These are phyloP conservation scores for Phaffomyces thermotolerans DNA, from an alignment of 805 yeast species.

Conservation along the genomic window DNA sequence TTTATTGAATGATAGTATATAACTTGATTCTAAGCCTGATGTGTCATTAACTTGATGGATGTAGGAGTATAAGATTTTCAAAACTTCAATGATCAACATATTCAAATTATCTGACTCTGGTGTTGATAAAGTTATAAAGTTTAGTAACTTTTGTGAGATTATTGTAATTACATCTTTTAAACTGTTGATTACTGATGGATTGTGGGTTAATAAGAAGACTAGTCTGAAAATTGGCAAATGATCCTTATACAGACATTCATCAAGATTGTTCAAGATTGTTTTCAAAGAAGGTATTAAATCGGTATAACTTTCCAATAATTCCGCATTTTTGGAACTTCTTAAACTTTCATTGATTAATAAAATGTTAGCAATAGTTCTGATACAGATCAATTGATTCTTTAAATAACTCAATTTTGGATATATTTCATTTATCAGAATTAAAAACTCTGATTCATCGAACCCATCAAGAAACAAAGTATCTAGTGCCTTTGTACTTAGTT, in stretches of 20 bases:
- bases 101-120: slow-evolving; percentile 16
- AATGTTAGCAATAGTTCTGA: slow-evolving; percentile 18
- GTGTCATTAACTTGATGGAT: slow-evolving; percentile 21
- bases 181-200: slow-evolving; percentile 6
- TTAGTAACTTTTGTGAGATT: slow-evolving; percentile 19
- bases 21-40: slow-evolving; percentile 21
- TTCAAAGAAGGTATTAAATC: slow-evolving; percentile 11
- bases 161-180: slow-evolving; percentile 13
- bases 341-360: slow-evolving; percentile 14
- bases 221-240: slow-evolving; percentile 23
- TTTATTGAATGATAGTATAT: slow-evolving; percentile 23
- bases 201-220: slow-evolving; percentile 18
- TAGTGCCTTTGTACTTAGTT: slow-evolving; percentile 13
- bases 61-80: slow-evolving; percentile 21
- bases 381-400: slow-evolving; percentile 15
- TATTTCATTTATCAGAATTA: slow-evolving; percentile 7
- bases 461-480: slow-evolving; percentile 10
- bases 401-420: slow-evolving; percentile 5
- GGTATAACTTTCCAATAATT: background rate
- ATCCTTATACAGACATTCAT: slow-evolving; percentile 21
- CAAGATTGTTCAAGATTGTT: slow-evolving; percentile 15
- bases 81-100: slow-evolving; percentile 21
- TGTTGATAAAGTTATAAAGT: slow-evolving; percentile 20
- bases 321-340: slow-evolving; percentile 5
- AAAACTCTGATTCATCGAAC: slow-evolving; percentile 9